Percentiles rank a stretch among this genome's conserved stretches.
Evolutionary conservation across 176 grass and related monocot genomes (phyloP).

Genomic region (Hordeum marinum): DNA sequence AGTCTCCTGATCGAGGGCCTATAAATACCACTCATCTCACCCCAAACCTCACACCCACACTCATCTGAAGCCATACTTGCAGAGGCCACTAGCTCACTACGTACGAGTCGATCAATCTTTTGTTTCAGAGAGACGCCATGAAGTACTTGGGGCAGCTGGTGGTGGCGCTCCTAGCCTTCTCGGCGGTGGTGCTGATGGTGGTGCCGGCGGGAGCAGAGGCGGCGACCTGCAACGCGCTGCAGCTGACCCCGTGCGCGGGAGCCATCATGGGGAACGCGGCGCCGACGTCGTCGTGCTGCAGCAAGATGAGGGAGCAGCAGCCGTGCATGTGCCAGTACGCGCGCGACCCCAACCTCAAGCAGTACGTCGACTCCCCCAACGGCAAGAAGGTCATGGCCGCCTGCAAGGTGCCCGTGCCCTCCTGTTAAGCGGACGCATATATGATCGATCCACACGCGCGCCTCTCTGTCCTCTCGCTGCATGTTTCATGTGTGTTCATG

Average conservation of each 20-base stretch:
- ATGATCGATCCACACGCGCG: background rate
- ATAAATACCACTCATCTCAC: slow-evolving; percentile 18
- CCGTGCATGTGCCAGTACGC: slow-evolving; percentile 80
- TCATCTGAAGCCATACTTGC: background rate
- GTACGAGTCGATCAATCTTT: background rate
- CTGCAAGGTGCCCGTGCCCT: slow-evolving; percentile 41
- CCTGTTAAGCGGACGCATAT: slow-evolving; percentile 5
- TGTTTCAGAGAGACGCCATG: background rate
- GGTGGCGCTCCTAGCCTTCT: background rate
- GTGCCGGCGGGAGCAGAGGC: slow-evolving; percentile 22
- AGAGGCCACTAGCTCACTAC: background rate
- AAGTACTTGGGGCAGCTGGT: background rate
- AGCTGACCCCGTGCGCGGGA: slow-evolving; percentile 56
- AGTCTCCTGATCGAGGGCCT: background rate
- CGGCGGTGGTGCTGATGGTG: slow-evolving; percentile 1
- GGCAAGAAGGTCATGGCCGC: slow-evolving; percentile 36
- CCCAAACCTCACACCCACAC: background rate
- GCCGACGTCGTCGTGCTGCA: slow-evolving; percentile 51
- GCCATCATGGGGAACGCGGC: slow-evolving; percentile 40
- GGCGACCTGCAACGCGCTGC: slow-evolving; percentile 41
- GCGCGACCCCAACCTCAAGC: slow-evolving; percentile 54
- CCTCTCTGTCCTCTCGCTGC: background rate
- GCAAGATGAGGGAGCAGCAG: slow-evolving; percentile 56
- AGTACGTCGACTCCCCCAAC: slow-evolving; percentile 54
- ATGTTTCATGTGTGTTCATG: background rate